These are phyloP conservation scores for Coelastrella sp. DNA, from an alignment of 139 green algal genomes.

Conservation along the genomic window DNA sequence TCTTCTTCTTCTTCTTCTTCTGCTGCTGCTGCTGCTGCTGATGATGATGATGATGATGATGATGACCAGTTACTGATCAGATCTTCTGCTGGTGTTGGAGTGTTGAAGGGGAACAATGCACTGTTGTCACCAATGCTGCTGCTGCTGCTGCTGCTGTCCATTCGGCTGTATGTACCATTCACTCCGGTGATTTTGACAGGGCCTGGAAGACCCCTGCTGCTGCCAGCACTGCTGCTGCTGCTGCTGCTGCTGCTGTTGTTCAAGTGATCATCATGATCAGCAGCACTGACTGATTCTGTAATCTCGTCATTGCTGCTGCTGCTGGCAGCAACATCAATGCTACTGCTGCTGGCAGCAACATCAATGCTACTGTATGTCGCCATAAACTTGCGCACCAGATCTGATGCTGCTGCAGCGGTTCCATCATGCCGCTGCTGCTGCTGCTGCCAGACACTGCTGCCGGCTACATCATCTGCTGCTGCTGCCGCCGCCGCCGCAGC, in stretches of 20 bases:
- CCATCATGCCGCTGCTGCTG: neutral
- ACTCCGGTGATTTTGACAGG: neutral
- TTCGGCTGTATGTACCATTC: neutral
- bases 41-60: neutral
- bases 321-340: neutral
- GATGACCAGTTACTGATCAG: neutral
- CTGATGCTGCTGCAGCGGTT: slow-evolving; percentile 8
- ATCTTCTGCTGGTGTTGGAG: neutral
- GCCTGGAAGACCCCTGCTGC: neutral
- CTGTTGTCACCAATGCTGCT: neutral
- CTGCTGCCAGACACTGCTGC: neutral
- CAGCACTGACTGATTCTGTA: neutral
- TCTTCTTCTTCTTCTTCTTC: neutral
- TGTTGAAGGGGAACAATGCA: neutral
- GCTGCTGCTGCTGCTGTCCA: neutral
- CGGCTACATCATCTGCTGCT: neutral
- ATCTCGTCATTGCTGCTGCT: neutral
- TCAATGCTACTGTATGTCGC: slow-evolving; percentile 7
- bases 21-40: slow-evolving; percentile 12
- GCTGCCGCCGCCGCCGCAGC: slow-evolving; percentile 10
- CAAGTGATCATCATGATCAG: neutral
- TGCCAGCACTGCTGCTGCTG: neutral
- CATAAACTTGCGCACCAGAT: slow-evolving; percentile 33
- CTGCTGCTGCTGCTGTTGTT: too few species aligned
- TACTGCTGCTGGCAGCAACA: slow-evolving; percentile 8